A percentile compares a stretch with the other conserved stretches of the same genome.
phyloP scores from a whole-genome alignment of 1,284 basidiomycete genomes.

The Gymnopus androsaceus region DNA sequence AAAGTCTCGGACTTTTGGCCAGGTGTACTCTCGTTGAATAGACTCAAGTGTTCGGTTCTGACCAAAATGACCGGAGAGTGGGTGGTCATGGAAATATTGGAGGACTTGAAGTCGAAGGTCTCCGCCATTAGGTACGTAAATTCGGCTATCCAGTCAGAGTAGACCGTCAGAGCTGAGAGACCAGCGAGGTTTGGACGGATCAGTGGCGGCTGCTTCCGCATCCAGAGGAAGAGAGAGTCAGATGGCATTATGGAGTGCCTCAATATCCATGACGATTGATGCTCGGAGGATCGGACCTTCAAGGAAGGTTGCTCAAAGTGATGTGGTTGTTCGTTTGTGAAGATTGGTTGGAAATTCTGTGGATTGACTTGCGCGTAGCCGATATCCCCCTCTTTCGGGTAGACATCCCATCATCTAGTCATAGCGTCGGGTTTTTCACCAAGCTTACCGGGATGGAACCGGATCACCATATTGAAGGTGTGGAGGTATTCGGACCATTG shows the following conservation, averaged over 20 bases:
- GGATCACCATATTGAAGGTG: too few relatives aligned
- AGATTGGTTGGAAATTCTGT: conserved; percentile 28
- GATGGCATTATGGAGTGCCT: conserved; percentile 3
- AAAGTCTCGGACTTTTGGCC: too few relatives aligned
- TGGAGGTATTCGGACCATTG: too few relatives aligned
- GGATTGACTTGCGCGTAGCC: conserved; percentile 21
- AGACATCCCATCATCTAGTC: not conserved
- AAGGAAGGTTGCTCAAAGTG: conserved; percentile 20
- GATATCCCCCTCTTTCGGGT: not conserved
- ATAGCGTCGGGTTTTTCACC: not conserved
- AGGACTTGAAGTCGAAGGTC: not conserved
- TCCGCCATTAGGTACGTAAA: not conserved
- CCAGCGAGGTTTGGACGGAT: not conserved
- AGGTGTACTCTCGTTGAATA: too few relatives aligned
- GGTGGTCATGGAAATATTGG: not conserved
- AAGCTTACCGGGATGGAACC: not conserved
- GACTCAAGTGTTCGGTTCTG: too few relatives aligned
- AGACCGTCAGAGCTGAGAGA: too few relatives aligned
- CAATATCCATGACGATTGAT: conserved; percentile 13
- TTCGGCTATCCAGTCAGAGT: too few relatives aligned
- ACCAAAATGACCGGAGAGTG: not conserved
- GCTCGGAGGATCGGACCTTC: conserved; percentile 17
- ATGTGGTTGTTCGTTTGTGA: conserved; percentile 24
- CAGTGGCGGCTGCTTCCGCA: too few relatives aligned
- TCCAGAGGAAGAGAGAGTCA: too few relatives aligned